Percentiles rank a stretch among this genome's conserved stretches.
phyloP scores from a whole-genome alignment of 2,329 filamentous ascomycete genomes.

The Talaromyces sp. region DNA sequence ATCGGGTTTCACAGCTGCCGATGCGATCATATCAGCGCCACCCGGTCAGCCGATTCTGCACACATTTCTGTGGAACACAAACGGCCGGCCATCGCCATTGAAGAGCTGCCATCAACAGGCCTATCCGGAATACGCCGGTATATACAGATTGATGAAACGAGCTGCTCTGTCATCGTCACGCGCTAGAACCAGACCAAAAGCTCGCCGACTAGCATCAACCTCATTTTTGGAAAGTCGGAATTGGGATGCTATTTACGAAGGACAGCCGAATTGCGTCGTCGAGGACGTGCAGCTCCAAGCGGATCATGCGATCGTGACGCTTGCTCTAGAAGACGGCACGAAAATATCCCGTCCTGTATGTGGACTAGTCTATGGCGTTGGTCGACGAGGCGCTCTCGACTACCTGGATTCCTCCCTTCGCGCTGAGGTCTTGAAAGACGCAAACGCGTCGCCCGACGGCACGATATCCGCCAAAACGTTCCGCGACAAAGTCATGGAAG shows the following conservation, averaged over 20 bases:
- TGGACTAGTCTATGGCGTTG: conserved; percentile 54
- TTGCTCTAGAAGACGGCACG: conserved; percentile 44
- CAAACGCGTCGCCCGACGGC: not conserved
- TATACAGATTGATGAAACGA: conserved; percentile 60
- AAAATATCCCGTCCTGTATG: conserved; percentile 47
- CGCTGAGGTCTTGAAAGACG: conserved; percentile 43
- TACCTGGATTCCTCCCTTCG: conserved; percentile 50
- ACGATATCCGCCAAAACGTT: conserved; percentile 42
- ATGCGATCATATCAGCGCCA: conserved; percentile 56
- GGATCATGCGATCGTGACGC: conserved; percentile 38
- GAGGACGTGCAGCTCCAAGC: conserved; percentile 34
- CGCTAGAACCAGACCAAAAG: conserved; percentile 22
- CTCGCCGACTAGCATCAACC: conserved; percentile 39
- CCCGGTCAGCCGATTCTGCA: conserved; percentile 55
- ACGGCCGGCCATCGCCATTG: conserved; percentile 54
- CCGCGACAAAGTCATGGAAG: conserved; percentile 50
- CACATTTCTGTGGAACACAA: conserved; percentile 58
- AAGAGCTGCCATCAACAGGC: conserved; percentile 58
- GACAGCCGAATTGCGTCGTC: conserved; percentile 53
- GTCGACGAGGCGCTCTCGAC: conserved; percentile 53
- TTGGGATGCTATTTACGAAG: conserved; percentile 54
- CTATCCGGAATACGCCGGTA: conserved; percentile 60
- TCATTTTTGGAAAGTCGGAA: conserved; percentile 48
- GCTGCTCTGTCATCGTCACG: conserved; percentile 34
- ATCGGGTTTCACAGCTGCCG: conserved; percentile 61